Evolutionary conservation across 202 grass and related monocot genomes (phyloP), one percentile per base, ranked within the genome.

Genomic region (Cymbopogon flexuosus): DNA sequence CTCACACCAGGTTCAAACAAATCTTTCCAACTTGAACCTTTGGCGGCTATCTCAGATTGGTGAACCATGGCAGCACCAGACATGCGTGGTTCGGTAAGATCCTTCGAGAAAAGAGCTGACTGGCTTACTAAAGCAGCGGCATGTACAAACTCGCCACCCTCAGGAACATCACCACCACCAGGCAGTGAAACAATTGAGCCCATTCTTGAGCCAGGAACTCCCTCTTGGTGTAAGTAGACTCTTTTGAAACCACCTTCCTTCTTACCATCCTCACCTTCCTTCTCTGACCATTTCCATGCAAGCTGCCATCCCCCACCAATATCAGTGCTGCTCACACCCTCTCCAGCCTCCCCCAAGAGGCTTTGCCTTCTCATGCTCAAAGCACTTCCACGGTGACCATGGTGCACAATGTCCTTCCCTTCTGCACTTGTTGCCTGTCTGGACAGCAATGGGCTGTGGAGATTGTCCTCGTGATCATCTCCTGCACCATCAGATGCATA

Each of bases 221-320:
- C 84, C 65, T 93, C 91, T 73, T 92, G 80, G 83, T 97, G 94
- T 30, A 97, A 86, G 85, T 97, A 97, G 72, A 97, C 93, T 56
- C 94, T 93, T 66, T 88, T 88, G 77, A 97, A 93, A 22, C 87
- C 91, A 21, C 91, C 94, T 82, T 90, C 86, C 81, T 93, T 93
- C 43, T 91, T 92, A 74, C 95, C 95, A 70, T 97, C 92, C 59
- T 68, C 63, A 8, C 86, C 86, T 78, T 97, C 89, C 65, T 68
- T 83, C 85, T 97, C 91, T 2, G 91, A 88, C 94, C 94, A 97
- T 90, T 93, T 93, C 73, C 78, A 97, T 51, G 94, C 94, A 18
- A 97, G 78, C 57, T 97, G 94, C 94, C 94, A 97, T 8, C 94
- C 91, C 14, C 94, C 94, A 67, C 94, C 91, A 40, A 97, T 93